These are phyloP conservation scores for Saururus chinensis DNA, from an alignment of 164 flowering plant species.

Conservation along the genomic window DNA sequence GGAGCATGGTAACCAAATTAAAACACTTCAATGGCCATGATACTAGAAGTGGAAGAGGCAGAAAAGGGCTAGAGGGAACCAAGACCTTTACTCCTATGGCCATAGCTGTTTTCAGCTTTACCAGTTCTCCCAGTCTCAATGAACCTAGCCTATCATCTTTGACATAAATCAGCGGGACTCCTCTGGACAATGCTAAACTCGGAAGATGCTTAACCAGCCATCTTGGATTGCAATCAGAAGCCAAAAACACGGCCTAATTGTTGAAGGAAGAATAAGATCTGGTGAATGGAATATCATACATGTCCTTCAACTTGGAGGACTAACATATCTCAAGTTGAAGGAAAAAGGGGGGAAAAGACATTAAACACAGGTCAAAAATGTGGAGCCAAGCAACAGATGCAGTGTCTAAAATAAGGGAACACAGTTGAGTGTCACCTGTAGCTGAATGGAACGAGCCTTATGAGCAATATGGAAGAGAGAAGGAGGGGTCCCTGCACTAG, in stretches of 20 bases:
- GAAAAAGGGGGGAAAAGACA: too few species aligned
- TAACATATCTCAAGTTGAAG: too few species aligned
- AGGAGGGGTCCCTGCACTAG: slow-evolving; percentile 7
- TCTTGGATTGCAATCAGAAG: slow-evolving; percentile 67
- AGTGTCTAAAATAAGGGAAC: too few species aligned
- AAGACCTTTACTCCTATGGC: slow-evolving; percentile 75
- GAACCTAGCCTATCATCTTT: slow-evolving; percentile 59
- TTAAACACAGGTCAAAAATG: too few species aligned
- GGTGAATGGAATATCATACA: too few species aligned
- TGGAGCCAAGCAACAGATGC: too few species aligned
- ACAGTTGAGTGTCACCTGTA: slow-evolving; percentile 39
- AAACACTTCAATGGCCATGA: neutral
- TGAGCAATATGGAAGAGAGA: neutral
- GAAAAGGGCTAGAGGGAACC: neutral
- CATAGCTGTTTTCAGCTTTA: slow-evolving; percentile 75
- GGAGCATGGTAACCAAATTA: neutral
- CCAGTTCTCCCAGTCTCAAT: slow-evolving; percentile 61
- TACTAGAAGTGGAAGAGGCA: neutral
- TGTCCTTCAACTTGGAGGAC: too few species aligned
- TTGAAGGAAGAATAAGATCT: neutral
- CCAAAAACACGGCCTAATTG: slow-evolving; percentile 52
- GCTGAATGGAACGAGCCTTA: slow-evolving; percentile 27
- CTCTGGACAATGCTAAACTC: slow-evolving; percentile 53
- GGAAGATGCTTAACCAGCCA: slow-evolving; percentile 72
- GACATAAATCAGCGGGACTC: slow-evolving; percentile 53